Evolutionary conservation across 139 green algal genomes (phyloP).

Genomic region (Chlorella sp.): DNA sequence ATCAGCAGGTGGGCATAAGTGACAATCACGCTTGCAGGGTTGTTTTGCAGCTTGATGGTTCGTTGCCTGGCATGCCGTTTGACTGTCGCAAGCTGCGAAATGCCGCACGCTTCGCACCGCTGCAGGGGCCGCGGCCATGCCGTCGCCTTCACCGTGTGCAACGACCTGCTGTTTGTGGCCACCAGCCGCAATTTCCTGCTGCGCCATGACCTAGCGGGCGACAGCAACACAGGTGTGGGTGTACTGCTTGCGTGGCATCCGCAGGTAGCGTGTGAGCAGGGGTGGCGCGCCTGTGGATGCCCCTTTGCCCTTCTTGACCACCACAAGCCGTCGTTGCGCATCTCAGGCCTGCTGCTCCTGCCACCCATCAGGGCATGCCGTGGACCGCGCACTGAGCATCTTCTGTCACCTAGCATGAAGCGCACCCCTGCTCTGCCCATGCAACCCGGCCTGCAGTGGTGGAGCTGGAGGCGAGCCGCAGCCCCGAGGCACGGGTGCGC

Average conservation of each 20-base stretch:
- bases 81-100: too few species aligned
- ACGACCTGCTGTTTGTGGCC: constrained; percentile 73
- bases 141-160: constrained; percentile 35
- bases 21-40: background rate
- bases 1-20: constrained; percentile 1
- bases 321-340: background rate
- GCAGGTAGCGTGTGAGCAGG: too few species aligned
- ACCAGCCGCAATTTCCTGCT: constrained; percentile 79
- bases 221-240: constrained; percentile 29
- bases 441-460: constrained; percentile 30
- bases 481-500: constrained; percentile 46
- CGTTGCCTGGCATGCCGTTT: too few species aligned
- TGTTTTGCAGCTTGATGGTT: too few species aligned
- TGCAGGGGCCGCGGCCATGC: constrained; percentile 33
- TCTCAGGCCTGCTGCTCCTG: background rate
- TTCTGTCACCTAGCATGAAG: background rate
- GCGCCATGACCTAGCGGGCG: constrained; percentile 68
- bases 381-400: too few species aligned
- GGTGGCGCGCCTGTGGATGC: background rate
- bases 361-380: too few species aligned
- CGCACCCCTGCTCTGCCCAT: background rate
- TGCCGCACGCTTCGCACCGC: too few species aligned
- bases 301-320: background rate
- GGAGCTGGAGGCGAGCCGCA: constrained; percentile 61
- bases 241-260: background rate